Evolutionary conservation across 2,329 filamentous ascomycete species (phyloP).

Genomic region (Phaeosphaeria sp.): DNA sequence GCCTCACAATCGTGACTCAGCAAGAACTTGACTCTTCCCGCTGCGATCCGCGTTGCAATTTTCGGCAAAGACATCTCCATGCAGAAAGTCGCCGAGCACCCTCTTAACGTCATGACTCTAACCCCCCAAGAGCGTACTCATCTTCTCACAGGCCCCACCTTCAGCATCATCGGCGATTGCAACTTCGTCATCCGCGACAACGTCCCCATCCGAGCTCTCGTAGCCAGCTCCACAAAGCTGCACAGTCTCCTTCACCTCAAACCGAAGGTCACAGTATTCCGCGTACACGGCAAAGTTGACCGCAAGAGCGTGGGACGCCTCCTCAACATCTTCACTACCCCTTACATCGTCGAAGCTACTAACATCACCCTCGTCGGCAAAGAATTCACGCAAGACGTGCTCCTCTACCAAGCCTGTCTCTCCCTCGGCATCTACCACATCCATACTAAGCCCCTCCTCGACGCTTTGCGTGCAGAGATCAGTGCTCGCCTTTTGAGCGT

Average conservation of each 20-base stretch:
- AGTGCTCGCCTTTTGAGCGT: background rate
- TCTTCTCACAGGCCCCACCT: constrained; percentile 1
- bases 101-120: background rate
- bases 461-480: constrained; percentile 2
- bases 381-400: background rate
- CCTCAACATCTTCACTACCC: constrained; percentile 4
- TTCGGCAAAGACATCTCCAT: background rate
- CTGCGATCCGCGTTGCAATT: background rate
- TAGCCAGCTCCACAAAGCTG: constrained; percentile 3
- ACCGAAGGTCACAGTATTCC: background rate
- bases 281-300: background rate
- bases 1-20: no score
- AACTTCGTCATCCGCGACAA: background rate
- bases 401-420: constrained; percentile 9
- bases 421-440: constrained; percentile 5
- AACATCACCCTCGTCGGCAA: background rate
- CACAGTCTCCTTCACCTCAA: constrained; percentile 3
- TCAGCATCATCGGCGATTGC: constrained; percentile 1
- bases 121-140: background rate
- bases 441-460: constrained; percentile 7
- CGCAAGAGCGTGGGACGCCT: background rate
- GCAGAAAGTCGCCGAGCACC: background rate
- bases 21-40: no score
- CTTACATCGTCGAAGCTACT: background rate
- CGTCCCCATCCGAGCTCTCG: constrained; percentile 2